Conservation (phyloP, 2,329 filamentous ascomycete genomes). For the Incumbomyces lentus region DNA sequence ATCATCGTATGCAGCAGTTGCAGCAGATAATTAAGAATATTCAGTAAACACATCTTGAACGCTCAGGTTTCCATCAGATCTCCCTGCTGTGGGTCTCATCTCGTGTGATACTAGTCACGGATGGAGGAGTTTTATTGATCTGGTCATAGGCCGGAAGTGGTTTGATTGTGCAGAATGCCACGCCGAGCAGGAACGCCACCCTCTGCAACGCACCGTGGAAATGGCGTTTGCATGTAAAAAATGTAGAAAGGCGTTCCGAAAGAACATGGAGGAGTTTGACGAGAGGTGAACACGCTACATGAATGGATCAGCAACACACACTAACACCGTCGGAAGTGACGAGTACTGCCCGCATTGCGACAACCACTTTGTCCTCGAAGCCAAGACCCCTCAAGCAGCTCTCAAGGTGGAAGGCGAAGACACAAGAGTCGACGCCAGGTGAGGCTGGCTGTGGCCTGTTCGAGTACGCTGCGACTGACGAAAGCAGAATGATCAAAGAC, state of each 20-base stretch:
- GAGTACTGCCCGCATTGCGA: conserved; percentile 99
- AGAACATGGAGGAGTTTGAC: conserved; percentile 83
- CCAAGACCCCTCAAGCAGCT: conserved; percentile 68
- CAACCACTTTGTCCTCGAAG: conserved; percentile 94
- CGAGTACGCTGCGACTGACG: background rate
- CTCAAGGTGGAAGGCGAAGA: conserved; percentile 88
- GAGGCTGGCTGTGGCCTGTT: background rate
- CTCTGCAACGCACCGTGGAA: conserved; percentile 65
- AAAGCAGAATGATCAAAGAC: conserved; percentile 71
- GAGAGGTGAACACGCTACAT: conserved; percentile 45
- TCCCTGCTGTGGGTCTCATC: conserved; percentile 70
- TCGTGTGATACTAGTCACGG: background rate
- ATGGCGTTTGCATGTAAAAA: conserved; percentile 98
- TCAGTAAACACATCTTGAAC: conserved; percentile 94
- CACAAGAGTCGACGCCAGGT: conserved; percentile 66
- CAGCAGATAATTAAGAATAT: background rate
- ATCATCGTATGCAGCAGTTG: background rate
- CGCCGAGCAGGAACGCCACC: conserved; percentile 65
- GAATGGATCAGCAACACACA: too few relatives aligned
- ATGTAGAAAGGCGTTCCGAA: conserved; percentile 96
- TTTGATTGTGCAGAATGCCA: conserved; percentile 98
- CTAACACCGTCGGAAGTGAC: conserved; percentile 45
- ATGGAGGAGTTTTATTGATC: background rate
- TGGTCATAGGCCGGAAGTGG: conserved; percentile 70
- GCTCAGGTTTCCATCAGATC: conserved; percentile 93